These are phyloP conservation scores for Yarrowia sp. DNA, from an alignment of 805 yeast genomes.

Conservation along the genomic window DNA sequence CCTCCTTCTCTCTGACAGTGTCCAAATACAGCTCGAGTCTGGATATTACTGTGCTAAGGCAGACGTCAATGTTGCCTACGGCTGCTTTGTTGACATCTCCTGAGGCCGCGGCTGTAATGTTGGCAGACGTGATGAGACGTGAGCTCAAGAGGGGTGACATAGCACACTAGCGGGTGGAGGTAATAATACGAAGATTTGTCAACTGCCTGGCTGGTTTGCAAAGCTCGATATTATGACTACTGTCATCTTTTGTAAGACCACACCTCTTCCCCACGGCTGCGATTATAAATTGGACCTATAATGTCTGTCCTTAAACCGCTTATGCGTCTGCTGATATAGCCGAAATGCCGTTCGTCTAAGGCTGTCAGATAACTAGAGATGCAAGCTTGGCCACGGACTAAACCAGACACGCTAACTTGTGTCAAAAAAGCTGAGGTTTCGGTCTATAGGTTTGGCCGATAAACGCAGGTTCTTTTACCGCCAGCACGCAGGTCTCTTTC, in stretches of 20 bases:
- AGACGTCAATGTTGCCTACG: slow-evolving; percentile 1
- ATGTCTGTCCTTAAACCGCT: no score
- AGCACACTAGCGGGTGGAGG: neutral
- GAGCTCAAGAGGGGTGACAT: slow-evolving; percentile 23
- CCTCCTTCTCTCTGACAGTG: neutral
- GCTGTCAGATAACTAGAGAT: slow-evolving; percentile 3
- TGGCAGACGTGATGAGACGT: slow-evolving; percentile 37
- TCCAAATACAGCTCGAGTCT: neutral
- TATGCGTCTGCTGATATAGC: slow-evolving; percentile 2
- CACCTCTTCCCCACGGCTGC: no score
- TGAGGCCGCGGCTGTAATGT: slow-evolving; percentile 7
- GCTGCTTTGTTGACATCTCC: neutral
- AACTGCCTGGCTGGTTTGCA: no score
- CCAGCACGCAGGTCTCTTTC: neutral
- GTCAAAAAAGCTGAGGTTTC: neutral
- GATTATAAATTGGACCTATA: no score
- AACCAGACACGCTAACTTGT: neutral
- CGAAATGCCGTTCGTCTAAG: slow-evolving; percentile 1
- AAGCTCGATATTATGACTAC: neutral
- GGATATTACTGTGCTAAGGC: neutral
- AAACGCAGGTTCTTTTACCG: neutral
- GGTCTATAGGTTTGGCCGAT: neutral
- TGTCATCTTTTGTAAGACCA: neutral
- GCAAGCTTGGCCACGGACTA: slow-evolving; percentile 3
- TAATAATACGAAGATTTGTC: no score